Evolutionary conservation across 208 protist species (phyloP).

Genomic region (Leishmania major): DNA sequence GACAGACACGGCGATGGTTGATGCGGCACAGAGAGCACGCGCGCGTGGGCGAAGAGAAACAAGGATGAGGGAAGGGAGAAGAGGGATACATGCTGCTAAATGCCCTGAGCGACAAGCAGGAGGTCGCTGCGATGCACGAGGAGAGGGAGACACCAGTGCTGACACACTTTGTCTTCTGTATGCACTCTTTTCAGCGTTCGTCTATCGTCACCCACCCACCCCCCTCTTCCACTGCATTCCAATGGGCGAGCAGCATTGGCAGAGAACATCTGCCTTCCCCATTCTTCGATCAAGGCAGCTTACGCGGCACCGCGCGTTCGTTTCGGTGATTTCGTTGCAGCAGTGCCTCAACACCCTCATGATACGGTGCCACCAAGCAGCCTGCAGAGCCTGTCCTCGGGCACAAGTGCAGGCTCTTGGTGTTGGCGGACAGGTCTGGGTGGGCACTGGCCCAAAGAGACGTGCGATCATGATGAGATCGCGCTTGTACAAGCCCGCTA

Average conservation of each 20-base stretch:
- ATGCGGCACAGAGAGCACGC: no score
- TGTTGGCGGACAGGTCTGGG: background rate
- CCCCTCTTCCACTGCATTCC: background rate
- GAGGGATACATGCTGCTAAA: background rate
- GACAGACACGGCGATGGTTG: background rate
- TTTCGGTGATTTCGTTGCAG: background rate
- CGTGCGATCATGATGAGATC: background rate
- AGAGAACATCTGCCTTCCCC: background rate
- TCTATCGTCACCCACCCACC: background rate
- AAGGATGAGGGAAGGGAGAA: background rate
- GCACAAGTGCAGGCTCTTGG: background rate
- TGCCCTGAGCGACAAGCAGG: background rate
- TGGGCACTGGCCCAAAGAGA: background rate
- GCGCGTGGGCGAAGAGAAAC: background rate
- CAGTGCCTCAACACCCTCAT: background rate
- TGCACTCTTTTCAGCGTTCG: background rate
- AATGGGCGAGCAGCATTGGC: background rate
- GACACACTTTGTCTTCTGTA: background rate
- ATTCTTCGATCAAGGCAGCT: background rate
- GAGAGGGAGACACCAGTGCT: background rate
- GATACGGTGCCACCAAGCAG: background rate
- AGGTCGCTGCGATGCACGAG: background rate
- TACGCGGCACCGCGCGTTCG: background rate
- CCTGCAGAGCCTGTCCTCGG: background rate
- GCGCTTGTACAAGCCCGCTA: background rate